Evolutionary conservation across 306 rosid species (phyloP), one percentile per base, ranked within the genome.

Genomic region (Ormosia emarginata): DNA sequence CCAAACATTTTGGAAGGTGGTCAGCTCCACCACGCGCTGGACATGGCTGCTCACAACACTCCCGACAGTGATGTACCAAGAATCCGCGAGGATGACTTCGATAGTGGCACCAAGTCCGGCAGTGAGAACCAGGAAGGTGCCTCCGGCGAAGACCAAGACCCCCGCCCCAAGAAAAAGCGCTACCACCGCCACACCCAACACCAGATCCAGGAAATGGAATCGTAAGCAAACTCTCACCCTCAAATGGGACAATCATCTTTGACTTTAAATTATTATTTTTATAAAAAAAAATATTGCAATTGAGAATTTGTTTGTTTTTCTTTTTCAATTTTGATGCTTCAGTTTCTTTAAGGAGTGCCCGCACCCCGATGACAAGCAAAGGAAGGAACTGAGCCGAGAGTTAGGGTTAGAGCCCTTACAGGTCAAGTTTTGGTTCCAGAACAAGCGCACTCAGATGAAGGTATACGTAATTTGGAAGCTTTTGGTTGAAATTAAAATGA

Each of bases 141-240:
- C 44, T 90, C 97, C 3, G 99, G 99, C 2, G 99, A 94, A 7
- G 98, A 96, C 44, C 97, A 85, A 58, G 94, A 89, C 36, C 92
- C 91, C 12, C 96, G 98, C 30, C 96, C 95, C 4, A 86, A 96
- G 78, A 92, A 92, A 86, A 96, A 94, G 82, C 94, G 98, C 6
- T 94, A 96, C 64, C 99, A 94, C 77, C 99, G 99, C 75, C 99
- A 96, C 85, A 96, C 99, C 24, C 99, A 96, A 71, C 97, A 91
- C 64, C 98, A 96, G 92, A 96, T 96, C 92, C 99, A 96, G 86
- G 98, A 93, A 86, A 96, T 96, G 99, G 99, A 96, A 91, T 87
- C 98, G 99, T 96, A 87, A 85, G 87, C 41, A 11, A 44, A 3
- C 15, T 44, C 24, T 47, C 1, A 47, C 15, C 53, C 53, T 46